Evolutionary conservation across 2,329 filamentous ascomycete species (phyloP).

Genomic region (Penicillium sp.): DNA sequence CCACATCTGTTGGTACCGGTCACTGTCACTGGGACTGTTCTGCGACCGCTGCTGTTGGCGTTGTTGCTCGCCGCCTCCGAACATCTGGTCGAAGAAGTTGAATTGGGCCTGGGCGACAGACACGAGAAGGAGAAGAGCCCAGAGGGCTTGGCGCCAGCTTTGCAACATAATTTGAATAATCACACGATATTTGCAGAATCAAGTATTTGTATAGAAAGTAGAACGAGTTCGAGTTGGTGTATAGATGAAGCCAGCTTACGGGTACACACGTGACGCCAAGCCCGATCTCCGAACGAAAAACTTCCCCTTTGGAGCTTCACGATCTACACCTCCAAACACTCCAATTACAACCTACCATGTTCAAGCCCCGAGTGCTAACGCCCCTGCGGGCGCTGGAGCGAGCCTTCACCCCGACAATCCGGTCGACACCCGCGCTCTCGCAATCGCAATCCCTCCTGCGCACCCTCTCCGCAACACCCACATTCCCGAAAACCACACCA

Average conservation of each 20-base stretch:
- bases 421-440: constrained; percentile 25
- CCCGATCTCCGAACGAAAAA: constrained; percentile 26
- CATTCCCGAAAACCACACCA: constrained; percentile 24
- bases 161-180: constrained; percentile 22
- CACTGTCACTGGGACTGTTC: constrained; percentile 80
- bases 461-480: constrained; percentile 24
- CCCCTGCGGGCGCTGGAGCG: constrained; percentile 39
- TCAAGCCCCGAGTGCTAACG: constrained; percentile 42
- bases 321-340: constrained; percentile 10
- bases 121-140: constrained; percentile 57
- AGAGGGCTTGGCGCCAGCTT: constrained; percentile 27
- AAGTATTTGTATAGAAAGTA: neutral
- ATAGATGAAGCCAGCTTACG: constrained; percentile 32
- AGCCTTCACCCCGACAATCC: constrained; percentile 30
- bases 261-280: constrained; percentile 28
- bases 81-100: constrained; percentile 98
- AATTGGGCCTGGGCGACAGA: constrained; percentile 72
- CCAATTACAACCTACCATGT: constrained; percentile 33
- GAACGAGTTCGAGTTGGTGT: neutral
- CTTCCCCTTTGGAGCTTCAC: constrained; percentile 23
- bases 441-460: constrained; percentile 30
- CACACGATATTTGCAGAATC: neutral
- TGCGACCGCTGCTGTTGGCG: constrained; percentile 58
- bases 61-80: constrained; percentile 61
- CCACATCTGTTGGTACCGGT: constrained; percentile 72